These are phyloP conservation scores for Selaginella moellendorffii DNA, from an alignment of 75 land plant species.

Conservation along the genomic window DNA sequence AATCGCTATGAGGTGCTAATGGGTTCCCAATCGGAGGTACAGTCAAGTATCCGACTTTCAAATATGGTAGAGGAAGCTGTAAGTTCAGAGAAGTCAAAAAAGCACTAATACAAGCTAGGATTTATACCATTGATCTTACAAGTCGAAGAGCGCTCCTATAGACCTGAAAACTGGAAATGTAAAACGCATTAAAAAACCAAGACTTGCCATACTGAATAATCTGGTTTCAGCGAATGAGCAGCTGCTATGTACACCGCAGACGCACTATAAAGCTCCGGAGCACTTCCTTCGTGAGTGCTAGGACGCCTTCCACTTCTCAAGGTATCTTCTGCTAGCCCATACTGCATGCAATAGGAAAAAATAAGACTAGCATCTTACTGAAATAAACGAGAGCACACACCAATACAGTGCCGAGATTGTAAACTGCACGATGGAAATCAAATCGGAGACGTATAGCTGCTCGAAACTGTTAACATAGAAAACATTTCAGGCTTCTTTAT, in stretches of 20 bases:
- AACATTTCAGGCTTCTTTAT: neutral
- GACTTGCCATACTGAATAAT: constrained; percentile 44
- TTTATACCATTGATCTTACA: constrained; percentile 71
- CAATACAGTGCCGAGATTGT: constrained; percentile 96
- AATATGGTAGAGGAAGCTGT: constrained; percentile 86
- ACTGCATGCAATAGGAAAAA: constrained; percentile 38
- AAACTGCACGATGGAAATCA: constrained; percentile 97
- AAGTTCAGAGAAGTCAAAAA: constrained; percentile 1
- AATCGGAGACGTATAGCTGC: constrained; percentile 85
- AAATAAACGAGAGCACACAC: constrained; percentile 21
- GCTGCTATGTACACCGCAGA: constrained; percentile 98
- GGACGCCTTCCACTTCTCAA: constrained; percentile 49
- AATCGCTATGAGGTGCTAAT: constrained; percentile 80
- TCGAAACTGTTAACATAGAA: constrained; percentile 51
- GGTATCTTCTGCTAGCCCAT: constrained; percentile 96
- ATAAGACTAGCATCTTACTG: too few species aligned
- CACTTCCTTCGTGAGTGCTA: constrained; percentile 41
- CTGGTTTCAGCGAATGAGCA: constrained; percentile 93
- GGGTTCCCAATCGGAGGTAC: constrained; percentile 67
- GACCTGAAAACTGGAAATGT: constrained; percentile 38
- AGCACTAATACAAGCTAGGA: neutral
- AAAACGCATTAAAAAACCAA: neutral
- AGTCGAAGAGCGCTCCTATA: constrained; percentile 85
- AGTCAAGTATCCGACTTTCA: constrained; percentile 74
- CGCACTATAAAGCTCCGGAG: constrained; percentile 74